Base-by-base conservation (phyloP, 2,329 filamentous ascomycete species). In the Exophiala xenobiotica region DNA sequence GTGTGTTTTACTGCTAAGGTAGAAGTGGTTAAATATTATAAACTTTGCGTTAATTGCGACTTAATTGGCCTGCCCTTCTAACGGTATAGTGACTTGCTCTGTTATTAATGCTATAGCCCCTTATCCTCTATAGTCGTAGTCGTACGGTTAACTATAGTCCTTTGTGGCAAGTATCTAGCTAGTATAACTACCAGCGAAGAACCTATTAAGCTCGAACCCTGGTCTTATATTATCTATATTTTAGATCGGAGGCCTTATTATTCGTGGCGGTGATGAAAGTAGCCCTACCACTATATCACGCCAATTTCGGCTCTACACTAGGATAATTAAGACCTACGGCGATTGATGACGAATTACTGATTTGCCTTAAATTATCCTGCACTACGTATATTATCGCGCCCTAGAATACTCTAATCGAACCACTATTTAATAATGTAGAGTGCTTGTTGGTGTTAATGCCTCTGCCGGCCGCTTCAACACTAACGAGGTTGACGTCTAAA, bases 301-400 rank as follows among this genome's bases (percentile, higher is more conserved):
- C 84, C 46, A 99, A 79, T 72, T 99, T 92, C 2, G 93, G 93
- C 0, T 93, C 93, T 22, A 99, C 93, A 67, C 91, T 93, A 0
- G 93, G 93, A 70, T 99, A 99, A 72, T 99, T 93, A 5, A 99
- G 83, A 57, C 93, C 93, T 2, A 93, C 93, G 19, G 92, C 97
- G 51, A 99, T 86, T 23, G 92, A 97, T 75, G 99, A 93, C 2
- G 93, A 99, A 63, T 97, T 90, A 53, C 80, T 80, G 65, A 99
- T 96, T 72, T 99, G 93, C 5, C 93, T 93, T 69, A 96, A 82
- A 68, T 87, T 78, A 74, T 96, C 85, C 74, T 99, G 93, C 14
- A 99, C 81, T 19, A 99, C 85, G 68, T 99, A 99, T 2, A 93
- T 99, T 62, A 90, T 85, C 16, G 97, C 93, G 60, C 93, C 93